phyloP scores from a whole-genome alignment of 805 yeast genomes.

The Lipomyces sp. region DNA sequence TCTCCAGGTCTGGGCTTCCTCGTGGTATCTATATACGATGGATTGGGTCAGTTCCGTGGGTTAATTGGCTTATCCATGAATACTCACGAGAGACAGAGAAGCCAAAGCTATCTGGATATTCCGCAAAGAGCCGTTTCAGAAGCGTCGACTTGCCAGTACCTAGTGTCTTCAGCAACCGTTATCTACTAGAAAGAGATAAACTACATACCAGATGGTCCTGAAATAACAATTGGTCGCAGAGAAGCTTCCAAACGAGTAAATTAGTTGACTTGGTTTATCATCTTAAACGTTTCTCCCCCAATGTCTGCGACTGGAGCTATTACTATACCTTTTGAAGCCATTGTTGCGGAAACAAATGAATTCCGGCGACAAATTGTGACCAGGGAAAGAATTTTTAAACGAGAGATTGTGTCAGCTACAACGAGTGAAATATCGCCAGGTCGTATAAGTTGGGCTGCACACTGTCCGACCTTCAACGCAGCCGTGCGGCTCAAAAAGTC shows the following conservation, averaged over 20 bases:
- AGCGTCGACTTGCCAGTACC: constrained; percentile 94
- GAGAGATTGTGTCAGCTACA: neutral
- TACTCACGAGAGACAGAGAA: constrained; percentile 77
- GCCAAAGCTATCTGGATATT: constrained; percentile 87
- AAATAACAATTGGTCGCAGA: constrained; percentile 76
- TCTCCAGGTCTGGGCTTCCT: constrained; percentile 93
- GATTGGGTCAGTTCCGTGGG: neutral
- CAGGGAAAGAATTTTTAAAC: neutral
- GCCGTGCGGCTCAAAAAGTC: no score
- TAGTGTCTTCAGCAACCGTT: neutral
- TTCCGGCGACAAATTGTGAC: neutral
- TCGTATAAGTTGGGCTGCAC: neutral
- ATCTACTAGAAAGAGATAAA: neutral
- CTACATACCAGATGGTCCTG: constrained; percentile 83
- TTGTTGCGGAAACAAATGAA: neutral
- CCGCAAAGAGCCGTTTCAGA: constrained; percentile 85
- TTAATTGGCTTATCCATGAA: neutral
- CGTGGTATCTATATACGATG: constrained; percentile 66
- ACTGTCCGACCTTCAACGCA: neutral
- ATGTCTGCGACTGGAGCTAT: no score
- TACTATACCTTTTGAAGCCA: neutral
- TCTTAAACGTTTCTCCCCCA: no score
- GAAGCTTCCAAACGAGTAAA: constrained; percentile 17
- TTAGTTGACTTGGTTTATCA: neutral
- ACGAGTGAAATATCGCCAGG: neutral